Evolutionary conservation across 1,284 basidiomycete genomes (phyloP), one percentile per base, ranked within the genome.

Genomic region (Ceratobasidium sp.): DNA sequence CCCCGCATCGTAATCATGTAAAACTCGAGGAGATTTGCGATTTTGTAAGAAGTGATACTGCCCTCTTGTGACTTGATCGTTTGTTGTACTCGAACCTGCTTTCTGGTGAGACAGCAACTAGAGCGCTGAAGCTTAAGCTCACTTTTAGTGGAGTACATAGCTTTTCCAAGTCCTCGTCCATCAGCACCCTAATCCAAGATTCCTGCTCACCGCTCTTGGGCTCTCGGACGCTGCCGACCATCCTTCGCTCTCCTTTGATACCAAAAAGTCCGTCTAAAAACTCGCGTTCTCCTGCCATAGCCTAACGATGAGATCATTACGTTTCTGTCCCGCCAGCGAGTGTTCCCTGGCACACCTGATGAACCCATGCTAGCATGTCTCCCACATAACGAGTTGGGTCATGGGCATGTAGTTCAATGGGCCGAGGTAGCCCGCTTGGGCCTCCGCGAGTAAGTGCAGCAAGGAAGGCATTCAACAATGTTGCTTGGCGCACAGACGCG

Each of bases 341-440:
- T 16, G 10, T 35, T 44, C 50, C 16, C 0, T 12, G 44, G 54
- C 62, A 18, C 35, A 66, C 73, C 73, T 99, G 98, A 85, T 99
- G 97, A 0, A 99, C 92, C 98, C 97, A 99, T 0, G 97, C 97
- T 3, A 99, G 90, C 95, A 99, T 99, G 84, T 99, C 97, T 23
- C 97, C 97, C 18, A 98, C 92, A 83, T 99, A 99, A 35, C 97
- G 92, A 79, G 96, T 89, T 0, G 97, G 96, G 83, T 99, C 97
- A 82, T 99, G 97, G 0, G 97, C 97, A 83, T 99, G 96, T 2
- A 99, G 88, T 84, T 99, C 97, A 80, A 99, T 99, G 0, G 97
- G 97, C 2, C 96, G 90, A 0, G 96, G 95, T 1, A 96, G 87
- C 35, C 95, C 95, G 48, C 92, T 92, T 0, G 95, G 95, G 0